These are phyloP conservation scores for Plantago coronopus DNA, from an alignment of 305 asterid genomes.

Conservation along the genomic window DNA sequence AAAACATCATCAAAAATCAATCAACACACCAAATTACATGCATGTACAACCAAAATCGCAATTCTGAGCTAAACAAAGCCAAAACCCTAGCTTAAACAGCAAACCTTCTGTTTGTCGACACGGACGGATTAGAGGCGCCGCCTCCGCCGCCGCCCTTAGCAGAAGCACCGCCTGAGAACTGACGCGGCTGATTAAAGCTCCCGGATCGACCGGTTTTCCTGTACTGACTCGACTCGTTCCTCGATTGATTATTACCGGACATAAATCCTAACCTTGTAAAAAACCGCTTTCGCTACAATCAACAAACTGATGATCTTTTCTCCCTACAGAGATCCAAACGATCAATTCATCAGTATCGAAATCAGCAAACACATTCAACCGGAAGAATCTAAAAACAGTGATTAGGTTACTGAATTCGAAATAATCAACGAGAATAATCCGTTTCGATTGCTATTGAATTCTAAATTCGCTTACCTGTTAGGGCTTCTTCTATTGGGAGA, in stretches of 20 bases:
- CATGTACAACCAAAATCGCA: constrained; percentile 1
- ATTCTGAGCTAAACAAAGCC: constrained; percentile 1
- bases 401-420: too few relatives aligned
- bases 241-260: constrained; percentile 60
- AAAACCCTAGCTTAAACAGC: constrained; percentile 23
- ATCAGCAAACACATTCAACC: constrained; percentile 17
- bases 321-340: constrained; percentile 45
- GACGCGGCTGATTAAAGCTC: constrained; percentile 49
- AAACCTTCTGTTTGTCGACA: constrained; percentile 39
- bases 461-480: constrained; percentile 36
- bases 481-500: constrained; percentile 44
- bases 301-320: constrained; percentile 17
- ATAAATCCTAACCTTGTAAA: constrained; percentile 44
- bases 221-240: constrained; percentile 57
- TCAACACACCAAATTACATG: constrained; percentile 3
- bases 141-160: constrained; percentile 56
- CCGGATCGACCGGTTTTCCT: constrained; percentile 61
- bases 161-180: constrained; percentile 45
- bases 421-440: constrained; percentile 13
- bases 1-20: constrained; percentile 13
- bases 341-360: constrained; percentile 27
- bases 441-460: too few relatives aligned
- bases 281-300: constrained; percentile 26
- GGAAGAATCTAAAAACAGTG: constrained; percentile 8
- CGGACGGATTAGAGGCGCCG: constrained; percentile 49